Evolutionary conservation across 1,139 yeast species (phyloP), one percentile per base, ranked within the genome.

Genomic region (Kazachstania sp.): DNA sequence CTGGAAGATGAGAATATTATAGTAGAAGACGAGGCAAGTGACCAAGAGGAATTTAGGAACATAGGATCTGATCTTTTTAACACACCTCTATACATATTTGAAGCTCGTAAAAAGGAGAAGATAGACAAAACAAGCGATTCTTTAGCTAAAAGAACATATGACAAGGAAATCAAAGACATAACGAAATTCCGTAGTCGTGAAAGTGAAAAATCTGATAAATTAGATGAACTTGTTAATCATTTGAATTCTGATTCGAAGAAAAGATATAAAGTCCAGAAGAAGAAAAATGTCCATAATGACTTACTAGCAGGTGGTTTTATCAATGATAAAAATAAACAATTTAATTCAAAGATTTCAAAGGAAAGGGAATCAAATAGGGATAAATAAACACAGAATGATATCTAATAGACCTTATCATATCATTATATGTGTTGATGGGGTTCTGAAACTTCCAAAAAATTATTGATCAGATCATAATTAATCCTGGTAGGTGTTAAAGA

Each of bases 281-380:
- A 51, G 39, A 56, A 52, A 37, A 45, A 45, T 39, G 52, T 45
- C 32, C 46, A 46, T 30, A 29, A 36, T 15, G 49, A 45, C 4
- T 4, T 13, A 16, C 20, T 35, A 3, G 43, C 39, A 4, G 50
- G 47, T 12, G 60, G 56, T 2, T 58, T 46, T 36, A 54, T 87
- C 60, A 86, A 84, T 61, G 90, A 83, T 50, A 83, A 82, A 65
- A 87, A 87, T 71, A 77, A 75, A 59, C 84, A 83, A 58, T 87
- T 86, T 66, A 87, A 86, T 65, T 77, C 75, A 63, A 85, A 85
- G 58, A 68, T 87, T 54, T 72, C 79, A 8, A 54, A 55, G 30
- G 53, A 54, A 44, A 29, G 34, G 19, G 30, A 35, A 13, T 23
- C 28, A 7, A 36, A 2, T 15, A 18, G 15, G 6, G 36, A 18